A percentile compares a stretch with the other conserved stretches of the same genome.
These are phyloP conservation scores for Epichloe sibirici DNA, from an alignment of 2,329 filamentous ascomycete species.

Conservation along the genomic window DNA sequence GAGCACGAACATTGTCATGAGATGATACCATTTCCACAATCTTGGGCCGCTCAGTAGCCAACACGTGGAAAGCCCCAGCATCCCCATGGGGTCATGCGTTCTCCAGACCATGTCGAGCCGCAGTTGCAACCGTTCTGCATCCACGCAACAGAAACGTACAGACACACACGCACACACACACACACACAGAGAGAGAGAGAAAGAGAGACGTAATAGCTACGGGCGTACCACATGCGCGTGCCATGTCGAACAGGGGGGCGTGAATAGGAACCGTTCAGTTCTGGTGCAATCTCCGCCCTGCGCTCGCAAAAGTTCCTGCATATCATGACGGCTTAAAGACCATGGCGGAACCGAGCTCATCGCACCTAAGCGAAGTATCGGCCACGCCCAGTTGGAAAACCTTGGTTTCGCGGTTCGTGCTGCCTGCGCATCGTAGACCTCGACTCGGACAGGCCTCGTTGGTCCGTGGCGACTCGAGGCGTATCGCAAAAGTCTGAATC, in stretches of 20 bases:
- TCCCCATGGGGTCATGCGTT: slow-evolving; percentile 9
- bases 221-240: background rate
- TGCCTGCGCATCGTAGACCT: background rate
- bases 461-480: background rate
- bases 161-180: too few species aligned
- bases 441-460: background rate
- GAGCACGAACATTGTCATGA: background rate
- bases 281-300: slow-evolving; percentile 9
- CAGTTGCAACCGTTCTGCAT: background rate
- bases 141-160: too few species aligned
- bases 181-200: too few species aligned
- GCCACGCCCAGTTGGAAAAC: background rate
- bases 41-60: background rate
- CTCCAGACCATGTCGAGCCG: background rate
- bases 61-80: slow-evolving; percentile 6
- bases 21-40: background rate
- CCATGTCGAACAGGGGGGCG: slow-evolving; percentile 3
- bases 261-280: slow-evolving; percentile 4
- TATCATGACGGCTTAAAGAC: background rate
- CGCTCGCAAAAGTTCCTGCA: slow-evolving; percentile 13
- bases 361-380: background rate
- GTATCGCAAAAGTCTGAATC: background rate
- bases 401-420: background rate
- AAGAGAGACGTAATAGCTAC: too few species aligned
- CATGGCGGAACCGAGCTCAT: background rate